Base-by-base conservation (phyloP, 169 alveolate genomes). In the Eimeria mitis region DNA sequence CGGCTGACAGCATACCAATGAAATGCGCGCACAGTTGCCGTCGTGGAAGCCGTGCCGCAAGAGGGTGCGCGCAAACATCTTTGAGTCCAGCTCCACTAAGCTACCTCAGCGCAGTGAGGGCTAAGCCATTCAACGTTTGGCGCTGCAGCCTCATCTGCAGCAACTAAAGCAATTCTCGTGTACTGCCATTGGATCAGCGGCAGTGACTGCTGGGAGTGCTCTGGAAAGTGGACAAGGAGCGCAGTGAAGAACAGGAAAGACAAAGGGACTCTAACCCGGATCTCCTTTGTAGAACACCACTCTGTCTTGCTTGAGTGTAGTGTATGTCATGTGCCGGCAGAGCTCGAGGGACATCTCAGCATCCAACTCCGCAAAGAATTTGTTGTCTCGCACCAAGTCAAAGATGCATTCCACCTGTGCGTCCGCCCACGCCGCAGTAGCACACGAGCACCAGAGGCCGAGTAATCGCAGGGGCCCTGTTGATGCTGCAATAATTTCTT, bases 321-420 rank as follows among this genome's bases (percentile, higher is more conserved):
- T 81, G 83, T 90, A 90, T 21, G 81, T 90, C 95, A 90, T 90
- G 73, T 90, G 95, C 6, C 95, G 95, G 56, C 95, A 90, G 28
- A 90, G 44, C 95, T 90, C 95, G 42, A 78, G 65, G 31, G 89
- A 75, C 70, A 90, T 63, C 54, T 90, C 95, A 3, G 91, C 91
- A 9, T 90, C 95, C 52, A 90, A 76, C 28, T 90, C 95, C 4
- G 75, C 79, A 49, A 90, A 90, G 42, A 90, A 90, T 52, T 78
- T 90, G 84, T 90, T 90, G 42, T 81, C 95, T 11, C 71, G 47
- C 4, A 59, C 95, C 85, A 90, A 76, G 61, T 59, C 70, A 42
- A 59, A 81, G n/a, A 90, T 90, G 49, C 95, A 37, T 52, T 76
- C 89, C 83, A 90, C 95, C 95, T 90, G 90, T 0, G 13, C 34